Base-by-base conservation (phyloP, 768 basidiomycete genomes). In the Panaeolus papilionaceus region DNA sequence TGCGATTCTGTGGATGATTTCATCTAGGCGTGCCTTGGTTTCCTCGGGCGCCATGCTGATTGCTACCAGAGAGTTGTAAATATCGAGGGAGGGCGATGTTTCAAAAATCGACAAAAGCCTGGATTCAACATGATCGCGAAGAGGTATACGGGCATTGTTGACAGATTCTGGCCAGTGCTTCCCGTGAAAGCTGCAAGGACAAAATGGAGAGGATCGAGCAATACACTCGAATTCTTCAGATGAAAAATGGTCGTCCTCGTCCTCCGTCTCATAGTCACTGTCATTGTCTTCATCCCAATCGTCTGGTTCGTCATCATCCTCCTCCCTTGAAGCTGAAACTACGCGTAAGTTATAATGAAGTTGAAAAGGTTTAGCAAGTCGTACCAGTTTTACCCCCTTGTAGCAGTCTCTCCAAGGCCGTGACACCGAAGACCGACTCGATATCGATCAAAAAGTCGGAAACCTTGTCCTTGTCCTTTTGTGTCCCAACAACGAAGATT, bases 401-500 rank as follows among this genome's bases (percentile, higher is more conserved):
- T 6, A 91, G 68, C 61, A 92, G 73, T 37, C 79, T 80, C 61
- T 86, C 84, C 9, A 92, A 73, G 14, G 84, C 78, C 4, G 73
- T 74, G 84, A 89, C 87, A 8, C 86, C 85, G 71, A 87, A 73
- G 11, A 77, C 68, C 18, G 78, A 68, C 42, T 87, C 86, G 62
- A 91, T 86, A 66, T 91, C 89, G n/a, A 81, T 78, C 23, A 91
- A 75, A 83, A 91, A 89, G 7, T 84, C 80, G 0, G 84, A 81
- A 14, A 90, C 77, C 62, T 70, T 68, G 47, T 77, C 72, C 54
- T 75, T 69, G 40, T 79, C 77, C 70, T 54, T 74, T 67, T 71
- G 72, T 64, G 45, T 76, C 64, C 70, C 81, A 74, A 67, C 76
- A 0, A 83, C 82, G 8, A 87, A 81, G 75, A 91, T 77, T 28